Conservation (phyloP, 2,329 filamentous ascomycete species). For the Alternaria sp. region DNA sequence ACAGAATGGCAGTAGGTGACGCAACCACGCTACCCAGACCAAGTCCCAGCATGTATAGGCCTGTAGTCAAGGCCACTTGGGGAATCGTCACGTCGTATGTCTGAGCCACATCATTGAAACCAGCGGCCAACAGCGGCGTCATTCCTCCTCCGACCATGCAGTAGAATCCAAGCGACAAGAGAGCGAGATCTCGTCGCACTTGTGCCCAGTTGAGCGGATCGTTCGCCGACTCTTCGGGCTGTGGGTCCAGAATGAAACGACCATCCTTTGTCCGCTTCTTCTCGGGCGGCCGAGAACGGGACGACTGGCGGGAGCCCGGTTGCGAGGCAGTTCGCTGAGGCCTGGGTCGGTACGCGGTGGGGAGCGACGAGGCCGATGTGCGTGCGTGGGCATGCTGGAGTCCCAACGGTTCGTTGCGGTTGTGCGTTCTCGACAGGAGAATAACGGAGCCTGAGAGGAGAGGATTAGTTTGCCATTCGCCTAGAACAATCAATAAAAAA, state of each 20-base stretch:
- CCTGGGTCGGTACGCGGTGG: slow-evolving; percentile 39
- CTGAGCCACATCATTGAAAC: slow-evolving; percentile 81
- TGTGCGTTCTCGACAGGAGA: slow-evolving; percentile 63
- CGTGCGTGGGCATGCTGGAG: slow-evolving; percentile 69
- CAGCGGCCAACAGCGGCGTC: slow-evolving; percentile 88
- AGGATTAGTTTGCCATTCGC: background rate
- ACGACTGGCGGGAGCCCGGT: slow-evolving; percentile 34
- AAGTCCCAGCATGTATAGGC: slow-evolving; percentile 92
- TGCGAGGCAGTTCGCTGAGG: slow-evolving; percentile 19
- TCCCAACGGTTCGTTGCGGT: slow-evolving; percentile 70
- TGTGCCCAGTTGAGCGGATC: slow-evolving; percentile 92
- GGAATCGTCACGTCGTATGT: slow-evolving; percentile 73
- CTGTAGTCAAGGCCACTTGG: slow-evolving; percentile 84
- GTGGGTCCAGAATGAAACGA: slow-evolving; percentile 85
- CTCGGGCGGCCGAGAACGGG: slow-evolving; percentile 39
- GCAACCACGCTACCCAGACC: slow-evolving; percentile 84
- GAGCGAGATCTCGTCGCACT: slow-evolving; percentile 80
- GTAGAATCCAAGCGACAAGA: slow-evolving; percentile 87
- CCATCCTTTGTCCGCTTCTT: slow-evolving; percentile 85
- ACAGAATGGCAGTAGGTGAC: slow-evolving; percentile 91
- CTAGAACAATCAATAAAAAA: background rate
- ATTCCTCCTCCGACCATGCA: slow-evolving; percentile 94
- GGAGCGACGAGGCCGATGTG: slow-evolving; percentile 64
- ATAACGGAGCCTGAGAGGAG: slow-evolving; percentile 64
- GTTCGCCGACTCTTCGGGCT: slow-evolving; percentile 89